Base-by-base conservation (phyloP, 129 eudicot species). In the Flaveria robusta region DNA sequence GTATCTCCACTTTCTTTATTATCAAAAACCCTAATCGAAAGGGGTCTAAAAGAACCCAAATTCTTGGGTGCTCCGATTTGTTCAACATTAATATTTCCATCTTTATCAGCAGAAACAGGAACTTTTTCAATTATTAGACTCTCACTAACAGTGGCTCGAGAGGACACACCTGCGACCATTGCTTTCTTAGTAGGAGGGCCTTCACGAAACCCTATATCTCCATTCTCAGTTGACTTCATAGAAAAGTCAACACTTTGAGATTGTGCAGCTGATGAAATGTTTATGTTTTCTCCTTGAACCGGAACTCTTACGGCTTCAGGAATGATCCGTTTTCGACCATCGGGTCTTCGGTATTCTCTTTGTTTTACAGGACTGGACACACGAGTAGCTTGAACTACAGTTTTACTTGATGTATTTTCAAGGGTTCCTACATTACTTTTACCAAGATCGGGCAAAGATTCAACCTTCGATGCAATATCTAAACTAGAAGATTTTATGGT, bases 251-350 rank as follows among this genome's bases (percentile, higher is more conserved):
- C 75, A n/a, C 83, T 42, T 76, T 88, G 91, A 79, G 86, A 46
- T 47, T 78, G 92, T 77, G 83, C 73, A 70, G 66, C 74, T 41
- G 79, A 77, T 13, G 89, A 81, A 1, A 47, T 34, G 52, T 58
- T 73, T 14, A 83, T 47, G 64, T 81, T 85, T 46, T 86, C 94
- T 56, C 85, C 89, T 60, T 85, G 90, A 70, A 83, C 77, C 49
- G 97, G 91, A 43, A 77, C 88, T 49, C 98, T 87, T 59, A 95
- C 96, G 37, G 97, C 89, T 86, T 95, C 97, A 14, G 99, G 99
- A 68, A 95, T 89, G 72, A 95, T 95, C 82, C 99, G 87, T 82
- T 91, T 95, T 51, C 99, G 86, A 5, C 99, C 99, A 85, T 95
- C 97, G 0, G 99, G 88, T 3, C 97, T 92, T 20, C 99, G 90